Conservation (phyloP, 2,329 filamentous ascomycete species). For the Colletotrichum incanum region DNA sequence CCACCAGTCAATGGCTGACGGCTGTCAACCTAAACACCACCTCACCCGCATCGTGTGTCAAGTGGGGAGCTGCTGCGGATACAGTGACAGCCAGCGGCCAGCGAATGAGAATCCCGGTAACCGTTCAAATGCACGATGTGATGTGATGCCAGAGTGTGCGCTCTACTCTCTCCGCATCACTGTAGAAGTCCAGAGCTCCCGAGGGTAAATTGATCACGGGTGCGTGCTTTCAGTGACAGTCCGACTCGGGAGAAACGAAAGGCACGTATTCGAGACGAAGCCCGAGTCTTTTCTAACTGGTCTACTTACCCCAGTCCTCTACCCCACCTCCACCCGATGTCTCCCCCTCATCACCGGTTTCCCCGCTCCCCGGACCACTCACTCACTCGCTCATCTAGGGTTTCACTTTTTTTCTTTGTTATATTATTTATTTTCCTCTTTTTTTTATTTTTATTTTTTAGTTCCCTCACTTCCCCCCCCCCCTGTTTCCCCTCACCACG, state of each 20-base stretch:
- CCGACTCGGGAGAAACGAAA: background rate
- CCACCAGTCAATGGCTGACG: slow-evolving; percentile 41
- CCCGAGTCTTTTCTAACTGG: slow-evolving; percentile 5
- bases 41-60: slow-evolving; percentile 4
- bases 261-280: background rate
- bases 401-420: background rate
- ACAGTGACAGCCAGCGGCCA: background rate
- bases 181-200: background rate
- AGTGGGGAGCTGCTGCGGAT: slow-evolving; percentile 2
- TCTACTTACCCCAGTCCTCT: background rate
- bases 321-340: slow-evolving; percentile 14
- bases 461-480: background rate
- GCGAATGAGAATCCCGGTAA: slow-evolving; percentile 11
- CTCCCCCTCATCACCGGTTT: slow-evolving; percentile 1
- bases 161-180: background rate
- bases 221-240: background rate
- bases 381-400: background rate
- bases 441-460: background rate
- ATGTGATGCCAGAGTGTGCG: background rate
- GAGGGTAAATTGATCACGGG: slow-evolving; percentile 11
- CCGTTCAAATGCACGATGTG: slow-evolving; percentile 19
- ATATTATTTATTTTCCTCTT: too few relatives aligned
- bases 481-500: background rate
- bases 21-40: slow-evolving; percentile 29
- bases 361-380: slow-evolving; percentile 3